phyloP scores from a whole-genome alignment of 352 stramenopile species.

The Phytophthora constricta region DNA sequence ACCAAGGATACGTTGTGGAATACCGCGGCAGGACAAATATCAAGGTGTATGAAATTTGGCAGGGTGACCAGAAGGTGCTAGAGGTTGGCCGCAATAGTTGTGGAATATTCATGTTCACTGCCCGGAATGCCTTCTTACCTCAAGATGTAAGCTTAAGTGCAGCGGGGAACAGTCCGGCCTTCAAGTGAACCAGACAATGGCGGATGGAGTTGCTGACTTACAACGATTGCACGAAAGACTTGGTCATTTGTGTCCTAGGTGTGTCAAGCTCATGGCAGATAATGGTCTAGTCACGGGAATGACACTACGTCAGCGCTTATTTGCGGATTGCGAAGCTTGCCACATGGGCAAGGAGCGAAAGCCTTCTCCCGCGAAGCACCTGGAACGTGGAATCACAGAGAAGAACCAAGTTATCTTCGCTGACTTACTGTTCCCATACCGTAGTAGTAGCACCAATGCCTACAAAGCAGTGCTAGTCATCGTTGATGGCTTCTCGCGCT shows the following conservation, averaged over 20 bases:
- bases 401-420: slow-evolving; percentile 22
- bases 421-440: slow-evolving; percentile 7
- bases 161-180: too few relatives aligned
- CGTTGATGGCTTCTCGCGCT: slow-evolving; percentile 17
- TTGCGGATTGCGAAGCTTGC: slow-evolving; percentile 1
- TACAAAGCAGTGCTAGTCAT: slow-evolving; percentile 11
- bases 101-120: slow-evolving; percentile 6
- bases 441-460: neutral
- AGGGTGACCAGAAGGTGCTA: neutral
- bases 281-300: neutral
- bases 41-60: slow-evolving; percentile 10
- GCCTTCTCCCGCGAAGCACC: slow-evolving; percentile 1
- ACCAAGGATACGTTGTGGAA: neutral
- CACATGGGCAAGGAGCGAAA: slow-evolving; percentile 13
- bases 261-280: slow-evolving; percentile 4
- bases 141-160: neutral
- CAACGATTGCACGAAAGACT: slow-evolving; percentile 13
- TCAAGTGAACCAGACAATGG: neutral
- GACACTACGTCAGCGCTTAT: neutral
- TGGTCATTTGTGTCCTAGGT: slow-evolving; percentile 14
- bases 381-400: slow-evolving; percentile 9
- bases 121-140: slow-evolving; percentile 3
- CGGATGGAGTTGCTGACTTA: neutral
- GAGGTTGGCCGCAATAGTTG: neutral
- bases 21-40: neutral